Base-by-base conservation (phyloP, 2,329 filamentous ascomycete genomes). In the Xylariaceae sp. region DNA sequence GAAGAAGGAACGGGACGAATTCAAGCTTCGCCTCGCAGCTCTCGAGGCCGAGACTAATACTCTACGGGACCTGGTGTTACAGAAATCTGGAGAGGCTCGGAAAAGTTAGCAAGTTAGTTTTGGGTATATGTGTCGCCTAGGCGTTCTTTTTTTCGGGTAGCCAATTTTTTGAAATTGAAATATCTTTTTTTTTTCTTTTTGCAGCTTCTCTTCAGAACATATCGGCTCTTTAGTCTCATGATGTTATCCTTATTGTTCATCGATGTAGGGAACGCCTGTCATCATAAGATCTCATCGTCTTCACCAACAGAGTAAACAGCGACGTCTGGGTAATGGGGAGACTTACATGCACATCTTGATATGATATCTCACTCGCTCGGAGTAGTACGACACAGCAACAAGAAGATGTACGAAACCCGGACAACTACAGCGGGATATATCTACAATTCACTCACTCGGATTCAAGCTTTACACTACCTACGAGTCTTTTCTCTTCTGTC, bases 41-140 rank as follows among this genome's bases (percentile, higher is more conserved):
- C 78, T 85, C 56, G 85, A 89, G 72, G 85, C 85, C 2, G 86
- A 89, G 74, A 79, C 82, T 1, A 80, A 83, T 59, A 81, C 85
- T 9, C 73, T 89, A 59, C 78, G 81, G 66, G 80, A 79, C 62
- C 23, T 51, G 7, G 76, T 84, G 73, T 67, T 81, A 60, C 65
- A 70, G 69, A 73, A 66, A 58, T 68, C 66, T 69, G 63, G 60
- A 55, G 64, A 57, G 55, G 59, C 60, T 60, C 63, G 50, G 65
- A 65, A 64, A 57, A 62, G 50, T 58, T 62, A 63, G 63, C 57
- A 35, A 61, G 52, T 23, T 30, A 44, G 35, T n/a, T 59, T 47
- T 48, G 34, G 59, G 50, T 30, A 30, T 30, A 30, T 48, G 41
- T 51, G 45, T 65, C 53, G 63, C 18, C 51, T 61, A 11, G 63